Evolutionary conservation across 768 basidiomycete genomes (phyloP).

Genomic region (Ramaria sp.): DNA sequence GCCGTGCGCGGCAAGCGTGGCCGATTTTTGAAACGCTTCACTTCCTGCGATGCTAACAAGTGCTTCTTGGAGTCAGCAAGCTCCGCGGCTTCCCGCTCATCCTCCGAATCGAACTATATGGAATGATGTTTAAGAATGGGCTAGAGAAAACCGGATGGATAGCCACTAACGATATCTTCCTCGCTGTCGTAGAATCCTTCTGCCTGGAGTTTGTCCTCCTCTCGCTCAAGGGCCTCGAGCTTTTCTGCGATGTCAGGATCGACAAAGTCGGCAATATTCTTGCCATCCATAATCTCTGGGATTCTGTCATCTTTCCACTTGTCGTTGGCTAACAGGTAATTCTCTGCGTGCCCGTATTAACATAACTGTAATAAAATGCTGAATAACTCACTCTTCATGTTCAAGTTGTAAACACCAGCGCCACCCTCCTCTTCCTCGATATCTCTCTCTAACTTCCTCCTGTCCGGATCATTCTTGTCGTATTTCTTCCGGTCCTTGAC

Average conservation of each 20-base stretch:
- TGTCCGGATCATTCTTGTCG: constrained; percentile 79
- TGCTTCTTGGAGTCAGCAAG: constrained; percentile 46
- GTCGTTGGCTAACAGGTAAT: constrained; percentile 79
- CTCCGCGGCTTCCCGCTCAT: constrained; percentile 68
- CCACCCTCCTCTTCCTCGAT: constrained; percentile 80
- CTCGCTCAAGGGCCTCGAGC: constrained; percentile 92
- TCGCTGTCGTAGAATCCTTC: constrained; percentile 94
- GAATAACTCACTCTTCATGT: constrained; percentile 64
- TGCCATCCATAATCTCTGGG: constrained; percentile 99
- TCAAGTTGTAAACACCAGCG: constrained; percentile 85
- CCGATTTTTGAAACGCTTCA: constrained; percentile 80
- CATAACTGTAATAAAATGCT: neutral
- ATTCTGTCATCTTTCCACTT: constrained; percentile 94
- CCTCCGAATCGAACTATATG: constrained; percentile 35
- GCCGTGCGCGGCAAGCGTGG: constrained; percentile 59
- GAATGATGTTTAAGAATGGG: constrained; percentile 17
- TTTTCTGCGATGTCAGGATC: constrained; percentile 96
- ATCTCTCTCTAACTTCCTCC: constrained; percentile 64
- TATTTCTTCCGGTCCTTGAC: constrained; percentile 72
- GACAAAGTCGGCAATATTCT: constrained; percentile 98
- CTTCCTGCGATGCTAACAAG: constrained; percentile 61
- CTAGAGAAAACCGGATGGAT: neutral
- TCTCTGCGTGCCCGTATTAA: constrained; percentile 42
- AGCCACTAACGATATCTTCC: constrained; percentile 59
- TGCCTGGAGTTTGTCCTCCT: constrained; percentile 87